Conservation (phyloP, 495 filamentous ascomycete species). For the Aspergillus bertholletiae region DNA sequence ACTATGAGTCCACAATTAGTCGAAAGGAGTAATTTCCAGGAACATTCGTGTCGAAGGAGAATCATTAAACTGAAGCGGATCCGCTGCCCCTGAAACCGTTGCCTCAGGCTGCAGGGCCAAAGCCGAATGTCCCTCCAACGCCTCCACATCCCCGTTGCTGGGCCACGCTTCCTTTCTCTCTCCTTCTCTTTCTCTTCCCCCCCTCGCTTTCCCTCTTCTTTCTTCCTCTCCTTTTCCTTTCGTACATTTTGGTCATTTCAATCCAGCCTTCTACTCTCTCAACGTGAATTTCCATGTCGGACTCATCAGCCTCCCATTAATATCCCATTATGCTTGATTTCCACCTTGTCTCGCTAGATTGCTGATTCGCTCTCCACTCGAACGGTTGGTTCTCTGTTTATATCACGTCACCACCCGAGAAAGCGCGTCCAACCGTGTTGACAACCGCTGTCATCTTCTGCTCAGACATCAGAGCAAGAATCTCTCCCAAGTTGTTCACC, state of each 20-base stretch:
- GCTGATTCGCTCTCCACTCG: background rate
- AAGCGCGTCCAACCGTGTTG: constrained; percentile 3
- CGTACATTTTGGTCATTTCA: constrained; percentile 5
- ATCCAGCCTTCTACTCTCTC: background rate
- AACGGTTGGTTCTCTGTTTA: constrained; percentile 15
- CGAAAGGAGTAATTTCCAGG: background rate
- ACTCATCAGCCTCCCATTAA: background rate
- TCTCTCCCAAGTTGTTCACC: background rate
- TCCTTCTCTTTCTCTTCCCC: constrained; percentile 1
- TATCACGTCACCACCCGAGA: constrained; percentile 16
- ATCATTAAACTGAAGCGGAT: constrained; percentile 7
- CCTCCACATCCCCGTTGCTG: constrained; percentile 4
- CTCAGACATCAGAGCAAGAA: background rate
- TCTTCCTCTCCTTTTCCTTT: constrained; percentile 3
- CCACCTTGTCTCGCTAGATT: constrained; percentile 5
- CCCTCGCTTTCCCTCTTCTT: constrained; percentile 2
- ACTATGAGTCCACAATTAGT: background rate
- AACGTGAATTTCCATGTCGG: background rate
- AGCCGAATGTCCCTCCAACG: too few relatives aligned
- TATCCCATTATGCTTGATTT: constrained; percentile 1
- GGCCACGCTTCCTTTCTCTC: constrained; percentile 4
- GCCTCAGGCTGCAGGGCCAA: constrained; percentile 8
- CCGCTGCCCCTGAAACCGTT: background rate
- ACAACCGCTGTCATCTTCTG: too few relatives aligned
- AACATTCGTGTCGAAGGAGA: background rate